Conservation (phyloP, 1,284 basidiomycete genomes). For the Leccinum griseonigrum region DNA sequence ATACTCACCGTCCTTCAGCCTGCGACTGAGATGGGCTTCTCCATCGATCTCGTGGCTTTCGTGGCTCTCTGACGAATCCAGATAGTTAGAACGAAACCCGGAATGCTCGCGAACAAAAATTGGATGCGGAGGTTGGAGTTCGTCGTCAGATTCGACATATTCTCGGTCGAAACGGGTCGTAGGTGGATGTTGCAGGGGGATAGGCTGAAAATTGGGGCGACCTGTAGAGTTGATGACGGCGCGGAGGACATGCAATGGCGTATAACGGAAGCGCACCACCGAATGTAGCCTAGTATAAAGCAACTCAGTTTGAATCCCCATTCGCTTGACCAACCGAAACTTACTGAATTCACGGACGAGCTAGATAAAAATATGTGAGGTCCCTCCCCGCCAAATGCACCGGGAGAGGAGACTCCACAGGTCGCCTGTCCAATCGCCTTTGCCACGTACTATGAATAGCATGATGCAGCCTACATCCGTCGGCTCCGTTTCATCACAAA, state of each 20-base stretch:
- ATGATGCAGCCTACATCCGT: constrained; percentile 54
- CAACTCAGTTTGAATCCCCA: neutral
- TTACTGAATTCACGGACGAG: constrained; percentile 77
- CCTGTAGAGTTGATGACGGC: constrained; percentile 54
- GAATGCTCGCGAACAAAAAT: constrained; percentile 33
- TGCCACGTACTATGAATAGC: constrained; percentile 73
- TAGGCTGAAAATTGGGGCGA: constrained; percentile 57
- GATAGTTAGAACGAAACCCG: constrained; percentile 19
- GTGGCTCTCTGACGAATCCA: constrained; percentile 35
- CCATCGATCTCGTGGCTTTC: constrained; percentile 37
- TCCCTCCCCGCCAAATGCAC: constrained; percentile 49
- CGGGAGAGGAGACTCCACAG: constrained; percentile 60
- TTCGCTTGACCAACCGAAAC: constrained; percentile 22
- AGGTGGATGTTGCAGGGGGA: constrained; percentile 6
- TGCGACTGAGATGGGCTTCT: constrained; percentile 60
- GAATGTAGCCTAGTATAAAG: constrained; percentile 63
- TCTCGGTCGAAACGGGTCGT: constrained; percentile 3
- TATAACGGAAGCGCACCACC: constrained; percentile 77
- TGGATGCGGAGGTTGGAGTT: constrained; percentile 45
- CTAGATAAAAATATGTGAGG: constrained; percentile 67
- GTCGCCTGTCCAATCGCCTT: constrained; percentile 74
- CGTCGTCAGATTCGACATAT: neutral
- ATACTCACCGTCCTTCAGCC: constrained; percentile 50
- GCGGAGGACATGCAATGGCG: constrained; percentile 68
- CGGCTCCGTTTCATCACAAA: constrained; percentile 54